Evolutionary conservation across 2,329 filamentous ascomycete genomes (phyloP), one percentile per base, ranked within the genome.

Genomic region (Aspergillus nomiae): DNA sequence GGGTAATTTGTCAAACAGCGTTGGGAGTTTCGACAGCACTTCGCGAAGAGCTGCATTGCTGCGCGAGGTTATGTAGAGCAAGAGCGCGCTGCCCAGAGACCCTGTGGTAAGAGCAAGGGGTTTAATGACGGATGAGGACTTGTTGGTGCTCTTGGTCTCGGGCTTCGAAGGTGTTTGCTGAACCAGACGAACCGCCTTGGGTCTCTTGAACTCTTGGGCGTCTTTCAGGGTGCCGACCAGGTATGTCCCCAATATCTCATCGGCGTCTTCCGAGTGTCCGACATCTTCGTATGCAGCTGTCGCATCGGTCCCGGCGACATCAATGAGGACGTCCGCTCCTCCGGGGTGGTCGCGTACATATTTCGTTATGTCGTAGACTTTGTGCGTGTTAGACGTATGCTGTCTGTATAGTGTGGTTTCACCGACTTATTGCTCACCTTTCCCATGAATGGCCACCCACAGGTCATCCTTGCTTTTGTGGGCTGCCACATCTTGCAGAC

Each of bases 311-410:
- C 80, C 80, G 34, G 77, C 80, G 38, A 78, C 71, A 57, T 81
- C 78, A 32, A 74, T 51, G 2, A 82, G 69, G 21, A 78, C 70
- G 5, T 81, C 78, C 36, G 68, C 69, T 12, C 80, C 80, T 26
- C 78, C 78, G 0, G 87, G 87, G 66, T 89, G 87, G 60, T 89
- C 86, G 30, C 83, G 75, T 1, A 85, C 64, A 65, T 88, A 89
- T 51, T 82, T 80, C 1, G 86, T 83, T 14, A 88, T 77, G 71
- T 89, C 78, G 68, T 87, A 89, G 4, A 89, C 87, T 86, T 30
- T 36, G 24, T 5, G 9, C 1, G 41, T 30, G 34, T 16, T 30
- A 50, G 26, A 26, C 5, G 21, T 24, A 28, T 30, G 28, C 26
- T 26, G 4, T 16, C 4, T 41, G 24, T 5, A 5, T 46, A 46